phyloP scores from a whole-genome alignment of 2,329 filamentous ascomycete genomes.

The Didymella segeticola region DNA sequence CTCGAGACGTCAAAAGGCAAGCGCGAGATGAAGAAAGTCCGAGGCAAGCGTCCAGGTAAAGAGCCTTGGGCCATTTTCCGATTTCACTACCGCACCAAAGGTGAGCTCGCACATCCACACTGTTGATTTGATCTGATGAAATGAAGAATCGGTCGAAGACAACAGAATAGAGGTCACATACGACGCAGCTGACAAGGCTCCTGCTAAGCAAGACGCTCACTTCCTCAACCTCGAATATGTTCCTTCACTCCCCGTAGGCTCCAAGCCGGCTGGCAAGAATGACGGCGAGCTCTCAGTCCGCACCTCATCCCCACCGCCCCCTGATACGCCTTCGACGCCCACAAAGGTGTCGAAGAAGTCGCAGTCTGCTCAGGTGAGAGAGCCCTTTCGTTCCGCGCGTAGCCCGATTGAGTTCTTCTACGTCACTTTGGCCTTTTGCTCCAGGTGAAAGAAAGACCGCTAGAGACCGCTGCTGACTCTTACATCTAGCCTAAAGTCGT shows the following conservation, averaged over 20 bases:
- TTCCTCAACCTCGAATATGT: conserved; percentile 26
- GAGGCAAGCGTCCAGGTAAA: conserved; percentile 37
- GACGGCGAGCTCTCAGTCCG: conserved; percentile 20
- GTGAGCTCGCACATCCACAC: conserved; percentile 13
- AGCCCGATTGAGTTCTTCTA: not conserved
- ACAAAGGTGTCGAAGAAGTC: conserved; percentile 1
- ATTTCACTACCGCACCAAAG: conserved; percentile 50
- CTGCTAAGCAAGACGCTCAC: conserved; percentile 9
- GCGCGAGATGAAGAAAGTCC: conserved; percentile 19
- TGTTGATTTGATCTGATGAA: not conserved
- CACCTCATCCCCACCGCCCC: conserved; percentile 18
- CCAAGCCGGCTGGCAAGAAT: conserved; percentile 16
- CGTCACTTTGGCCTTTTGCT: not conserved
- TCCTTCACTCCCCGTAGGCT: conserved; percentile 10
- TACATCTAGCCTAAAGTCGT: conserved; percentile 6
- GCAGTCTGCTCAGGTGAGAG: conserved; percentile 19
- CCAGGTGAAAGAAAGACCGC: not conserved
- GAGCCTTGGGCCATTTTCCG: conserved; percentile 50
- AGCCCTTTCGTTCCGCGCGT: conserved; percentile 1
- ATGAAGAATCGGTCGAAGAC: conserved; percentile 25
- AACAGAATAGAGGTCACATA: conserved; percentile 15
- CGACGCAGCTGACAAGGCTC: conserved; percentile 14
- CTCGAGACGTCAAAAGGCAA: conserved; percentile 18
- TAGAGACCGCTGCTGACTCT: conserved; percentile 3
- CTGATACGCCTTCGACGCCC: conserved; percentile 12